Base-by-base conservation (phyloP, 2,329 filamentous ascomycete species). In the Trichoderma citrinoviride region DNA sequence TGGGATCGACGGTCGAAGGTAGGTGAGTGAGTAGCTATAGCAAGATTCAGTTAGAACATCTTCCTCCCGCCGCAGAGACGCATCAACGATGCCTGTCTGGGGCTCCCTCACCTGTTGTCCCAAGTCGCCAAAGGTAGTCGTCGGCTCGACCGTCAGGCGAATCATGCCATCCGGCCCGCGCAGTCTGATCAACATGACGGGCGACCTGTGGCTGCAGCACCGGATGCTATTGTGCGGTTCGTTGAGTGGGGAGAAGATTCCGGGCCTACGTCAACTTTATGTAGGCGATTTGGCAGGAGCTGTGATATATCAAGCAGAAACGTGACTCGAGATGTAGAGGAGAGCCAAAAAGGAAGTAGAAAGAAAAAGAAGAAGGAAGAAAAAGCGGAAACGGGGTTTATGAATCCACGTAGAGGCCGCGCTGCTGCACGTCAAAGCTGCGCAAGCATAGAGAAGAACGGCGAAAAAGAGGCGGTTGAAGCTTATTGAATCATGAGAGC, bases 151-250 rank as follows among this genome's bases (percentile, higher is more conserved):
- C 58, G 84, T 91, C 72, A 98, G 82, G 71, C 95, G 90, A 78
- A 93, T 89, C 83, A 95, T 95, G 80, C 95, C 95, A 80, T 97
- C 93, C 69, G 91, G 92, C 75, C 93, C 93, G 73, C 93, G 89
- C 71, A 97, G 91, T 77, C 93, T 87, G 64, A 97, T 82, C 73
- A 97, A 84, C 87, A 97, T 97, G 69, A 74, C 79, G 74, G 74
- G 52, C 65, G 64, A 56, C 44, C 29, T 33, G 49, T 41, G 44
- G n/a, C 21, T 43, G 47, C 44, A 33, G 23, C 47, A 52, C 29
- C 37, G 41, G 17, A 37, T 25, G 14, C 44, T 33, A 15, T 19
- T 19, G 60, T 21, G 43, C 27, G 47, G 62, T 54, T 23, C 46
- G 37, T 52, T 55, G 44, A 10, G 54, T 52, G 46, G 41, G 49